These are phyloP conservation scores for Dendrobium officinale DNA, from an alignment of 106 monocot genomes.

Conservation along the genomic window DNA sequence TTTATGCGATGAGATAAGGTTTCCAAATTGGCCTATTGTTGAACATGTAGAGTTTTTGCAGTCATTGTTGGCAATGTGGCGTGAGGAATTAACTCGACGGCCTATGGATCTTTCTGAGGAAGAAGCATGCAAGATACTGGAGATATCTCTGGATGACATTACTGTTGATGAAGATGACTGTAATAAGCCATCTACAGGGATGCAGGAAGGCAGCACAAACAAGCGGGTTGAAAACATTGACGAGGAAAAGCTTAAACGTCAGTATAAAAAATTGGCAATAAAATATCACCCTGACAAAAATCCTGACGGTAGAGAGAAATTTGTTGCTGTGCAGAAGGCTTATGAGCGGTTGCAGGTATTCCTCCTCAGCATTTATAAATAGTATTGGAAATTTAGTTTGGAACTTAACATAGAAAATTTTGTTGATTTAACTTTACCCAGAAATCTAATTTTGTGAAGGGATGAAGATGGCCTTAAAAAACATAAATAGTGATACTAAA, in stretches of 20 bases:
- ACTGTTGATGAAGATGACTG: constrained; percentile 30
- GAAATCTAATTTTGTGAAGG: too few relatives aligned
- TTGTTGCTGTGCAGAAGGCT: constrained; percentile 98
- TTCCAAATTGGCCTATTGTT: constrained; percentile 99
- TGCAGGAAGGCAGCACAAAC: constrained; percentile 16
- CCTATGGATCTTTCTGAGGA: constrained; percentile 99
- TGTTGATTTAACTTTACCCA: too few relatives aligned
- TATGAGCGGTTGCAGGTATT: constrained; percentile 96
- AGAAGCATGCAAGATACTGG: constrained; percentile 88
- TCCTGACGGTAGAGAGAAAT: constrained; percentile 98
- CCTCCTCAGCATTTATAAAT: neutral
- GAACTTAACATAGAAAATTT: too few relatives aligned
- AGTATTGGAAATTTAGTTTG: neutral
- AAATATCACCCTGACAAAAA: constrained; percentile 98
- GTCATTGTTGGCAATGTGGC: constrained; percentile 97
- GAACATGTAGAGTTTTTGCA: constrained; percentile 98
- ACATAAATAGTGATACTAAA: too few relatives aligned
- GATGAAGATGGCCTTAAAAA: too few relatives aligned
- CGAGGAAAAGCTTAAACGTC: constrained; percentile 98
- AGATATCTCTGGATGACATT: constrained; percentile 88
- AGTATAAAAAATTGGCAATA: constrained; percentile 92
- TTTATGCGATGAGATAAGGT: constrained; percentile 93
- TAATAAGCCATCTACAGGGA: constrained; percentile 18
- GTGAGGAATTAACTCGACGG: constrained; percentile 86
- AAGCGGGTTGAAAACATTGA: constrained; percentile 66